Conservation (phyloP, 345 rosid genomes). For the Aquilaria malaccensis region DNA sequence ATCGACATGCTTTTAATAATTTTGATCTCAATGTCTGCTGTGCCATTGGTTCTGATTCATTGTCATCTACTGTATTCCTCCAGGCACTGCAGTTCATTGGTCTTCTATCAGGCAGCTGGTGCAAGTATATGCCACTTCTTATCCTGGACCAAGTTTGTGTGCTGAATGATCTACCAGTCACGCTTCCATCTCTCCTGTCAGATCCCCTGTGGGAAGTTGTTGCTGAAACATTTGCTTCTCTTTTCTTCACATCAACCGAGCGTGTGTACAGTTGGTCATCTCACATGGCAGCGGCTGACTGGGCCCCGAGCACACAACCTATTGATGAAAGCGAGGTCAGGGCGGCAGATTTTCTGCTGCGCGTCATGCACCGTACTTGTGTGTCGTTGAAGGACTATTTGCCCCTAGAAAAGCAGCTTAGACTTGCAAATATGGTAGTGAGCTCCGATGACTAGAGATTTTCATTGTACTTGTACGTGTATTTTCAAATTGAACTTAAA, state of each 20-base stretch:
- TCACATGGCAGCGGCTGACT: conserved; percentile 11
- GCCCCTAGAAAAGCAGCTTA: conserved; percentile 67
- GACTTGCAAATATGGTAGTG: conserved; percentile 45
- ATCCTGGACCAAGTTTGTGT: conserved; percentile 46
- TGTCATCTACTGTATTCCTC: conserved; percentile 2
- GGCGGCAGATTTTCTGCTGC: conserved; percentile 31
- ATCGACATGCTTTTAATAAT: no score
- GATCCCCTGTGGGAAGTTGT: conserved; percentile 52
- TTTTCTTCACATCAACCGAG: conserved; percentile 53
- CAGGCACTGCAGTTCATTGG: conserved; percentile 71
- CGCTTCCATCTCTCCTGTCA: conserved; percentile 51
- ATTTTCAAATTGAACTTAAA: no score
- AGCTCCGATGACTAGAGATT: not conserved
- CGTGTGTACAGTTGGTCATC: conserved; percentile 50
- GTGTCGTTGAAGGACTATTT: conserved; percentile 47
- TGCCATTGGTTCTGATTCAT: no score
- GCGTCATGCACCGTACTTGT: conserved; percentile 48
- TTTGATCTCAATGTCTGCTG: no score
- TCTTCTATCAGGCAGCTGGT: conserved; percentile 71
- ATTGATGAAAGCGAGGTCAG: conserved; percentile 44
- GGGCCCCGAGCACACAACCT: conserved; percentile 17
- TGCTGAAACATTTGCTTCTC: conserved; percentile 40
- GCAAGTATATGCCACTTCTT: conserved; percentile 84
- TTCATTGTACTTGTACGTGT: no score
- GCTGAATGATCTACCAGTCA: conserved; percentile 63